Evolutionary conservation across 768 basidiomycete species (phyloP), one percentile per base, ranked within the genome.

Genomic region (Hygrophorus pudorinus): DNA sequence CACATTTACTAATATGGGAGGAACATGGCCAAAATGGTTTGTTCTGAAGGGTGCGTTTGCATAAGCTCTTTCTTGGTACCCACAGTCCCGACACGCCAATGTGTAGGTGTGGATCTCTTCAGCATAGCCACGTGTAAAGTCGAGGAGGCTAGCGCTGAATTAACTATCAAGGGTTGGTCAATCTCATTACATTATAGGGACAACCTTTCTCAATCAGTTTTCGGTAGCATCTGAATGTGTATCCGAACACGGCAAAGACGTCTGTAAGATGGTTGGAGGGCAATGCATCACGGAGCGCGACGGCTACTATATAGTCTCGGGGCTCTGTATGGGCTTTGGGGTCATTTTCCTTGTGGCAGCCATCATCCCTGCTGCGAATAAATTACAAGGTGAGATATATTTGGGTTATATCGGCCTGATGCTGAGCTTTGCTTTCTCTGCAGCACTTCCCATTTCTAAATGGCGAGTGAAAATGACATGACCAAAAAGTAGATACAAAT

Each of bases 11-110:
- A 99, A 99, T 60, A 76, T 99, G 53, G 96, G 96, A 34, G 96
- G 96, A 16, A 99, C 96, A 3, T 98, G 96, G 94, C 96, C 96
- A 5, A 82, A 85, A 53, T 96, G 80, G 66, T 93, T 97, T 55
- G 82, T 99, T 32, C 71, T 99, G n/a, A 90, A 91, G 67, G 91
- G 87, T 75, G 46, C 18, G 53, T 43, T 7, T 29, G 38, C 17
- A 50, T 14, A 6, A 20, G 18, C 30, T 20, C 13, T 34, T 5
- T 16, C 5, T 13, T 43, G 1, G 27, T 44, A 20, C 24, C 27
- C 37, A 5, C 12, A 16, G 41, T 31, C 18, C 52, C 57, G 46
- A 54, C 28, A 53, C 49, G 24, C 32, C 1, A 24, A 24, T 24
- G 46, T 29, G 5, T 48, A 85, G 86, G 86, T 9, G 90, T 98